Percentiles rank a stretch among this genome's conserved stretches.
These are phyloP conservation scores for Monascus ruber DNA, from an alignment of 2,329 filamentous ascomycete genomes.

Conservation along the genomic window DNA sequence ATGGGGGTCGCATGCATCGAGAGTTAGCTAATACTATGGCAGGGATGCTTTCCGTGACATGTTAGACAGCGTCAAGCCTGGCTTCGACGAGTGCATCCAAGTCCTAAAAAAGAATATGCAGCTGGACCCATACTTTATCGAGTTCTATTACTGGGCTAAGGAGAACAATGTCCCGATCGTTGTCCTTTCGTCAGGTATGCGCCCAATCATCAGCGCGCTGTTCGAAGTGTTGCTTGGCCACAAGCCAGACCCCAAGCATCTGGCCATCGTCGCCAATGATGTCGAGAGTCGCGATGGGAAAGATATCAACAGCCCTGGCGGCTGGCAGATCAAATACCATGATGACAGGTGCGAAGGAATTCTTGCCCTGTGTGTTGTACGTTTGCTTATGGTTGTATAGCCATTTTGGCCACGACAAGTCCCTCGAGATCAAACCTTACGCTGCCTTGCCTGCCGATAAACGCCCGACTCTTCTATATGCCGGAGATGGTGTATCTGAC, in stretches of 20 bases:
- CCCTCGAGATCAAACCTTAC: constrained; percentile 79
- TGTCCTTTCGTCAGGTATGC: constrained; percentile 85
- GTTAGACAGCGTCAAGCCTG: constrained; percentile 74
- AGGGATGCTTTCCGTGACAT: constrained; percentile 78
- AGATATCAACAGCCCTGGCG: constrained; percentile 64
- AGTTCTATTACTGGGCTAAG: constrained; percentile 75
- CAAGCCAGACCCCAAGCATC: constrained; percentile 48
- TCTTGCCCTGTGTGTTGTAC: constrained; percentile 1
- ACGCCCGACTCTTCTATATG: constrained; percentile 81
- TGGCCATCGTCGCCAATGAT: constrained; percentile 86
- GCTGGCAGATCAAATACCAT: constrained; percentile 81
- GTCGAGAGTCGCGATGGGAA: constrained; percentile 57
- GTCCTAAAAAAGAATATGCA: constrained; percentile 71
- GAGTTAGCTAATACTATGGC: too few relatives aligned
- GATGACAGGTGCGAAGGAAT: constrained; percentile 56
- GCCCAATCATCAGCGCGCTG: constrained; percentile 75
- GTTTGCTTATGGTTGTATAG: constrained; percentile 29
- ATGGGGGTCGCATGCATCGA: too few relatives aligned
- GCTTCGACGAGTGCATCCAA: constrained; percentile 71
- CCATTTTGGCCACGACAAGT: constrained; percentile 95
- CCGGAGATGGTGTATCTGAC: constrained; percentile 88
- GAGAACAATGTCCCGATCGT: constrained; percentile 82
- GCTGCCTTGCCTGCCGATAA: constrained; percentile 50
- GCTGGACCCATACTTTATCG: constrained; percentile 76
- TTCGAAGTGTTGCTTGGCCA: constrained; percentile 72